Conservation (phyloP, 148 eudicot species). For the Amaranthus palmeri region DNA sequence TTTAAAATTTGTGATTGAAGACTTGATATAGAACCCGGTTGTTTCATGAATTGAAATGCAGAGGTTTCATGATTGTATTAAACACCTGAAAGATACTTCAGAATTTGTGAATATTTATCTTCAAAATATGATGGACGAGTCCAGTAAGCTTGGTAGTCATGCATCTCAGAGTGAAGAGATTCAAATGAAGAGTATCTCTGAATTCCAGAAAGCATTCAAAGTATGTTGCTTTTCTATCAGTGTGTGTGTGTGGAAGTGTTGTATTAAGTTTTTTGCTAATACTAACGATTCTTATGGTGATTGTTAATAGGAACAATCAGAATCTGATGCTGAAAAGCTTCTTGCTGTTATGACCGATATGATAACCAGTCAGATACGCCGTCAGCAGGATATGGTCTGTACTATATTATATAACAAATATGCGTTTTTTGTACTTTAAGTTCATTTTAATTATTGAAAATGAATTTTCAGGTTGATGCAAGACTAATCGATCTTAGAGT, state of each 20-base stretch:
- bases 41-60: conserved; percentile 27
- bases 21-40: neutral
- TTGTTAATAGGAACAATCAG: conserved; percentile 61
- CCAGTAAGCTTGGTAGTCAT: conserved; percentile 53
- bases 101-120: conserved; percentile 53
- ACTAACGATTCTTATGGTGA: conserved; percentile 3
- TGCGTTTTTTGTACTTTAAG: neutral
- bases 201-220: conserved; percentile 76
- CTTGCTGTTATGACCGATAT: conserved; percentile 77
- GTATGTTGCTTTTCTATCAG: conserved; percentile 23
- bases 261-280: neutral
- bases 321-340: conserved; percentile 74
- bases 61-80: conserved; percentile 62
- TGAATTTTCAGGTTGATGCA: conserved; percentile 56
- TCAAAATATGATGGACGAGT: conserved; percentile 56
- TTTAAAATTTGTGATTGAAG: neutral
- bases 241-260: neutral
- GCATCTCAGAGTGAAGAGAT: conserved; percentile 56
- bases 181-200: conserved; percentile 58
- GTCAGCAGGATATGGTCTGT: conserved; percentile 78
- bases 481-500: conserved; percentile 57
- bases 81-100: conserved; percentile 53
- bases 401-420: neutral
- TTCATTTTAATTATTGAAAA: neutral
- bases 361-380: conserved; percentile 60